Percentiles rank a stretch among this genome's conserved stretches.
Conservation (phyloP, 148 eudicot genomes). For the Bassia scoparia region DNA sequence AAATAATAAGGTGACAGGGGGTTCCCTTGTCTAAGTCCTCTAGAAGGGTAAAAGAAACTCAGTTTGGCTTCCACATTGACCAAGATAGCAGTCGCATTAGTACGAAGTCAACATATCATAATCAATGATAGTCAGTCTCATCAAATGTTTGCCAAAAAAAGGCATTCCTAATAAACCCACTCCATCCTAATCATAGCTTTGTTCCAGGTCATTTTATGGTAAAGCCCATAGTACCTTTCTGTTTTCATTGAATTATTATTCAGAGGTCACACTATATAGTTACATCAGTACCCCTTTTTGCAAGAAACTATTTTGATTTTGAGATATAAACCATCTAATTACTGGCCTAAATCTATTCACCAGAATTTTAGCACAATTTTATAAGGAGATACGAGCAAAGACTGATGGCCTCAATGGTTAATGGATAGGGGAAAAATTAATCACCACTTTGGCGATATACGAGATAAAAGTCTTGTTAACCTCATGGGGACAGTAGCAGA, state of each 20-base stretch:
- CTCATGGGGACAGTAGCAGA: too few relatives aligned
- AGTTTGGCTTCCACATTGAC: background rate
- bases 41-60: background rate
- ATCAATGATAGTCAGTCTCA: background rate
- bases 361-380: too few relatives aligned
- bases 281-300: background rate
- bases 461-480: too few relatives aligned
- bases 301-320: too few relatives aligned
- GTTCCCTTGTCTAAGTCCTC: background rate
- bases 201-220: background rate
- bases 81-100: background rate
- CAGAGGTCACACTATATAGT: background rate
- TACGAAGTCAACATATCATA: background rate
- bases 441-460: too few relatives aligned
- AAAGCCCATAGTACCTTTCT: background rate
- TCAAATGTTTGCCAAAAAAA: background rate
- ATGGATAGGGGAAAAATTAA: too few relatives aligned
- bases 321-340: too few relatives aligned
- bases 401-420: too few relatives aligned
- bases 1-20: background rate
- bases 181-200: background rate
- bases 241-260: background rate
- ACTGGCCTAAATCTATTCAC: too few relatives aligned
- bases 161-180: background rate
- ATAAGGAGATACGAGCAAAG: too few relatives aligned